A percentile compares a stretch with the other conserved stretches of the same genome.
These are phyloP conservation scores for Zalaria obscura DNA, from an alignment of 2,329 filamentous ascomycete species.

Conservation along the genomic window DNA sequence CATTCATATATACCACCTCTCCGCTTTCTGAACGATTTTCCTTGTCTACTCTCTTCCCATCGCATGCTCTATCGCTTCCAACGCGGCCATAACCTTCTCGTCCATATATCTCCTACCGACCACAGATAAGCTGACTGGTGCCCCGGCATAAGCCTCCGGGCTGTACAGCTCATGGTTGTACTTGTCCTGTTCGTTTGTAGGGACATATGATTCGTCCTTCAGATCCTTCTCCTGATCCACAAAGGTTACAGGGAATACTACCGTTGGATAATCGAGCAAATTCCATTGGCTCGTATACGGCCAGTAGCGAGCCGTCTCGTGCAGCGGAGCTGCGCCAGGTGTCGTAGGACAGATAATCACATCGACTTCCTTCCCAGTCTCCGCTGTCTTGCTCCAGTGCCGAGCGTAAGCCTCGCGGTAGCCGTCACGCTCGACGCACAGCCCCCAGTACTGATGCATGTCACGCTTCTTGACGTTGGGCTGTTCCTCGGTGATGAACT, in stretches of 20 bases:
- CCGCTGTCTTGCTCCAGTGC: slow-evolving; percentile 21
- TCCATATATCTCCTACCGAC: slow-evolving; percentile 23
- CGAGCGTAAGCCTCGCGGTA: not conserved
- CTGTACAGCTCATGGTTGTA: not conserved
- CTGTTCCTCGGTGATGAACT: slow-evolving; percentile 25
- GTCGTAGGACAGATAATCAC: slow-evolving; percentile 22
- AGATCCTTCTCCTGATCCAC: slow-evolving; percentile 17
- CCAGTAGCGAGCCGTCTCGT: slow-evolving; percentile 18
- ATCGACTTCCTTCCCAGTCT: slow-evolving; percentile 20
- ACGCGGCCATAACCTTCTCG: slow-evolving; percentile 21
- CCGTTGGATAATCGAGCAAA: slow-evolving; percentile 9
- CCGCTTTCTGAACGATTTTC: too few species aligned
- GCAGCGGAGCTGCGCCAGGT: slow-evolving; percentile 20
- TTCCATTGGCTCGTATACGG: slow-evolving; percentile 3
- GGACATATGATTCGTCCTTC: slow-evolving; percentile 12
- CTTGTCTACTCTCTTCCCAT: too few species aligned
- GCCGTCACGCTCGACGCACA: not conserved
- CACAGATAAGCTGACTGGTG: slow-evolving; percentile 23
- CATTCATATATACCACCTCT: too few species aligned
- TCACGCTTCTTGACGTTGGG: slow-evolving; percentile 13
- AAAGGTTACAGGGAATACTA: slow-evolving; percentile 19
- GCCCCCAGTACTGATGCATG: not conserved
- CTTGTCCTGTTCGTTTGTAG: slow-evolving; percentile 15
- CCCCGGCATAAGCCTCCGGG: slow-evolving; percentile 22
- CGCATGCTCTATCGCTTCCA: too few species aligned